phyloP scores from a whole-genome alignment of 176 grass and related monocot genomes.

The Thalia dealbata region DNA sequence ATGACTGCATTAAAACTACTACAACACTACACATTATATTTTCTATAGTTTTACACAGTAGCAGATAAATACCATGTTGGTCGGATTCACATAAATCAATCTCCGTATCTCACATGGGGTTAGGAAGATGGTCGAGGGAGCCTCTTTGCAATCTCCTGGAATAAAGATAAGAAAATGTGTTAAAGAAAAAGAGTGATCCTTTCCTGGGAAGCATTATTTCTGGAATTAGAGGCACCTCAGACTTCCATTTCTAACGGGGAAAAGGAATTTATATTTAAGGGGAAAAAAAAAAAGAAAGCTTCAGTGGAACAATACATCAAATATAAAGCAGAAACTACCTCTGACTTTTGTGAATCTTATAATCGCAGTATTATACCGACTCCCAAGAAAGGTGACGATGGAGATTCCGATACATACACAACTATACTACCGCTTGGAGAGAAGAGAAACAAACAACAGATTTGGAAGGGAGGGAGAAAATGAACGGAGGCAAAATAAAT shows the following conservation, averaged over 20 bases:
- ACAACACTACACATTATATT: neutral
- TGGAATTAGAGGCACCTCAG: neutral
- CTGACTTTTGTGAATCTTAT: neutral
- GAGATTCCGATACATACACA: too few species aligned
- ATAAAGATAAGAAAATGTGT: neutral
- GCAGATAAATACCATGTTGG: neutral
- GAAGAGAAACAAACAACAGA: too few species aligned
- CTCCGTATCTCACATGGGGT: neutral
- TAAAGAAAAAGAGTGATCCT: neutral
- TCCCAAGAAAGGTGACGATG: too few species aligned
- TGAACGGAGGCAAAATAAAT: too few species aligned
- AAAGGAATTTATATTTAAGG: neutral
- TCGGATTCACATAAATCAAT: neutral
- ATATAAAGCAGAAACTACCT: neutral
- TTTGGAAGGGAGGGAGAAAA: too few species aligned
- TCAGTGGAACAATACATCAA: neutral
- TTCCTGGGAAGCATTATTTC: neutral
- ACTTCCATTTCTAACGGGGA: neutral
- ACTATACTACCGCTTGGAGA: too few species aligned
- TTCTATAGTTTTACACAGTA: neutral
- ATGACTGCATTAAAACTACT: neutral
- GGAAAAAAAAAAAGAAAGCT: neutral
- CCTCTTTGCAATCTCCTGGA: constrained; percentile 19
- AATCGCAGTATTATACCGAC: too few species aligned
- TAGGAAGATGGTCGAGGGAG: neutral